Evolutionary conservation across 768 basidiomycete species (phyloP).

Genomic region (Lactarius hengduanensis): DNA sequence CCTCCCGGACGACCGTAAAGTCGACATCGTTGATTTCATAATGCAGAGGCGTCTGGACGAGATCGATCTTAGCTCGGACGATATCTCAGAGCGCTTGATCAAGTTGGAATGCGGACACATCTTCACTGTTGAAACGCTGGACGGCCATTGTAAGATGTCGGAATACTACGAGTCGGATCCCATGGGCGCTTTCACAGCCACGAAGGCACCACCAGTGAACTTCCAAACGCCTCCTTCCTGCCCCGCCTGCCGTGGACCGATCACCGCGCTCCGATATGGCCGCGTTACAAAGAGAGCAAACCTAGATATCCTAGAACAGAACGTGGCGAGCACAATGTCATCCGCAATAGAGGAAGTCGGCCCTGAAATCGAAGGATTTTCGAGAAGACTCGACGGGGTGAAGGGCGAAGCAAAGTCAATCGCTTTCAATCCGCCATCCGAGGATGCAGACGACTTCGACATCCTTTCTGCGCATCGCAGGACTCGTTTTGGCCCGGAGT

Average conservation of each 20-base stretch:
- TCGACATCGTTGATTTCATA: conserved; percentile 40
- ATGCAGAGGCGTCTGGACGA: conserved; percentile 35
- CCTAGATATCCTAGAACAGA: conserved; percentile 41
- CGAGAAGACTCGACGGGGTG: conserved; percentile 2
- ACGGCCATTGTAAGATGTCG: conserved; percentile 37
- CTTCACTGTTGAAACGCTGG: conserved; percentile 43
- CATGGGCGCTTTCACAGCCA: conserved; percentile 30
- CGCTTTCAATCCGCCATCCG: not conserved
- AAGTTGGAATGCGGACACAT: conserved; percentile 39
- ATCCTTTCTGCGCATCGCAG: not conserved
- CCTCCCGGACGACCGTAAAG: conserved; percentile 29
- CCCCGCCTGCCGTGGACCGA: conserved; percentile 38
- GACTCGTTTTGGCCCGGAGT: conserved; percentile 14
- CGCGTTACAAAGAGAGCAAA: conserved; percentile 39
- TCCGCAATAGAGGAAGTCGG: conserved; percentile 26
- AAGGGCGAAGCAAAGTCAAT: conserved; percentile 30
- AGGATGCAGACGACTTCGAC: conserved; percentile 5
- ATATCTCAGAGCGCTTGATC: conserved; percentile 34
- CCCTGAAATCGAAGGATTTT: conserved; percentile 21
- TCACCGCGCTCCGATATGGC: conserved; percentile 39
- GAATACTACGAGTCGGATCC: conserved; percentile 34
- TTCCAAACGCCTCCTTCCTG: conserved; percentile 37
- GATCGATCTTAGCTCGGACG: conserved; percentile 31
- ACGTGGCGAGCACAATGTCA: conserved; percentile 38
- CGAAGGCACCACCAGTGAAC: conserved; percentile 33